These are phyloP conservation scores for Phytophthora agathidicida DNA, from an alignment of 352 stramenopile genomes.

Conservation along the genomic window DNA sequence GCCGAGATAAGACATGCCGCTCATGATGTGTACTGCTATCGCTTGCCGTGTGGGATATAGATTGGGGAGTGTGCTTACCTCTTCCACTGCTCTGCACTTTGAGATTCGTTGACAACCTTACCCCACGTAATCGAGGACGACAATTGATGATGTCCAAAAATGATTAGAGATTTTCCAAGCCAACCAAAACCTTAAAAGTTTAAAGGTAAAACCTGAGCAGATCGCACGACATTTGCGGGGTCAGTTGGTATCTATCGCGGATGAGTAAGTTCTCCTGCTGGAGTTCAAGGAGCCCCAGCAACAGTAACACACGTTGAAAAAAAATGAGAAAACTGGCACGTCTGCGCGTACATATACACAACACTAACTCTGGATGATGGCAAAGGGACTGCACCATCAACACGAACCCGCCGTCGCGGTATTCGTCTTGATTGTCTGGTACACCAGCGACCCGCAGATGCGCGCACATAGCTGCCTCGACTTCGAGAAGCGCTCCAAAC, in stretches of 20 bases:
- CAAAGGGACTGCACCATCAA: background rate
- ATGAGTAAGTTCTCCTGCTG: constrained; percentile 2
- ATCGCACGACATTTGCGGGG: constrained; percentile 1
- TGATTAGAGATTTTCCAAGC: constrained; percentile 6
- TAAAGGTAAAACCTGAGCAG: no score
- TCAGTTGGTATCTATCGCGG: background rate
- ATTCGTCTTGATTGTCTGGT: constrained; percentile 53
- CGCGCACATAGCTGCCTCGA: constrained; percentile 30
- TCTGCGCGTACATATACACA: no score
- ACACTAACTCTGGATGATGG: no score
- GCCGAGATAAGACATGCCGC: constrained; percentile 2
- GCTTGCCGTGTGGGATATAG: background rate
- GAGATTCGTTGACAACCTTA: constrained; percentile 17
- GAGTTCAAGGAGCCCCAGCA: no score
- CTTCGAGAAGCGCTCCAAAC: constrained; percentile 40
- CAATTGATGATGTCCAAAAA: constrained; percentile 4
- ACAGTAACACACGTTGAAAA: no score
- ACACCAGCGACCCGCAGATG: constrained; percentile 58
- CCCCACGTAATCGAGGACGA: constrained; percentile 15
- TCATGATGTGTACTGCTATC: background rate
- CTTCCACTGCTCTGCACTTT: background rate
- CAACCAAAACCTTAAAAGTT: constrained; percentile 4
- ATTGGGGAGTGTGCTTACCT: background rate
- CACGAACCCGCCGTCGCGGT: constrained; percentile 3
- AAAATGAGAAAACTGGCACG: background rate